Conservation (phyloP, 164 flowering plant genomes). For the Euptelea pleiosperma region DNA sequence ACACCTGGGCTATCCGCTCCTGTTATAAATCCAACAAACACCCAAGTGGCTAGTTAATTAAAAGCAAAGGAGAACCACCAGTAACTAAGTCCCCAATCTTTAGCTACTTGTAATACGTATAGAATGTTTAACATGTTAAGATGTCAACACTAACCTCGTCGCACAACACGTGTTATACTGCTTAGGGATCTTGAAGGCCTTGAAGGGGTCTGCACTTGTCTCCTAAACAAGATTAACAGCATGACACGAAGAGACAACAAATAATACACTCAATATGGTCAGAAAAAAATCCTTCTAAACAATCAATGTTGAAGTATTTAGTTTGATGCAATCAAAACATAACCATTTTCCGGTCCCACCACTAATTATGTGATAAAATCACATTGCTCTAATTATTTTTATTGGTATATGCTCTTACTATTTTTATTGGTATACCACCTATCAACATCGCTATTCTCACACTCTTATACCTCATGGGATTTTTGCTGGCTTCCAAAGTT, state of each 20-base stretch:
- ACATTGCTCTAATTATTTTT: no score
- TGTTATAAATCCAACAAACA: conserved; percentile 17
- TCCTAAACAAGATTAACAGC: conserved; percentile 35
- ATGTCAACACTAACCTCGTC: conserved; percentile 74
- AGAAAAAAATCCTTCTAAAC: no score
- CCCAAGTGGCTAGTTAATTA: not conserved
- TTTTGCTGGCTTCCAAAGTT: conserved; percentile 97
- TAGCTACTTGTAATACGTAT: no score
- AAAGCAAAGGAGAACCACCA: not conserved
- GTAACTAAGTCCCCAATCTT: not conserved
- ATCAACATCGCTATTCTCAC: not conserved
- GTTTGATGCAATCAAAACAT: not conserved
- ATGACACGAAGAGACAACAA: not conserved
- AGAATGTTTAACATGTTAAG: conserved; percentile 29
- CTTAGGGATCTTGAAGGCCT: conserved; percentile 87
- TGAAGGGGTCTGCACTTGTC: conserved; percentile 85
- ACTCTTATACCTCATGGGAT: conserved; percentile 79
- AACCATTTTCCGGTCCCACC: not conserved
- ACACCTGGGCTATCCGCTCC: conserved; percentile 68
- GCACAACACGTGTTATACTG: conserved; percentile 83
- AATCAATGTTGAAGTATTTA: no score
- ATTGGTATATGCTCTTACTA: not conserved
- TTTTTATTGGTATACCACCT: no score
- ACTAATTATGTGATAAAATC: no score
- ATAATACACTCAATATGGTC: conserved; percentile 1